A percentile compares a stretch with the other conserved stretches of the same genome.
phyloP scores from a whole-genome alignment of 2,329 filamentous ascomycete genomes.

The Aspergillus sp. region DNA sequence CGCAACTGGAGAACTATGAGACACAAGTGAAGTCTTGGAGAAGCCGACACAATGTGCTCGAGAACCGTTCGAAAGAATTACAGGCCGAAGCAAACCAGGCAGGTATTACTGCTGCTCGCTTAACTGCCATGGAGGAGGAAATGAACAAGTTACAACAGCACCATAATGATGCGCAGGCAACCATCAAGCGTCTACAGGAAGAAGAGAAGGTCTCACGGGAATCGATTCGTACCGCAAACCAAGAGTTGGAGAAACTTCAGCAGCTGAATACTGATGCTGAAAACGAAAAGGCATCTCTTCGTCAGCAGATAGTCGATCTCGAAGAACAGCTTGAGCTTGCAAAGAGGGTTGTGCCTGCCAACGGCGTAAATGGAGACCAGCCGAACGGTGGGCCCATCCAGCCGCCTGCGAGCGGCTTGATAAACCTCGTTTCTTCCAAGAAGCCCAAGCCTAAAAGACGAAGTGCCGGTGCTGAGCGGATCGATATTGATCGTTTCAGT shows the following conservation, averaged over 20 bases:
- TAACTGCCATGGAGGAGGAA: slow-evolving; percentile 90
- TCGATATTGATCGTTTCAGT: slow-evolving; percentile 87
- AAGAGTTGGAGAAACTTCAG: slow-evolving; percentile 78
- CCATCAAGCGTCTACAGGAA: slow-evolving; percentile 91
- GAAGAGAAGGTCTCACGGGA: slow-evolving; percentile 87
- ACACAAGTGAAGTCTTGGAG: slow-evolving; percentile 95
- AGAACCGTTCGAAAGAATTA: slow-evolving; percentile 87
- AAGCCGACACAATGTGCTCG: slow-evolving; percentile 83
- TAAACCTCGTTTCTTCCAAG: slow-evolving; percentile 96
- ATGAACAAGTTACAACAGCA: slow-evolving; percentile 87
- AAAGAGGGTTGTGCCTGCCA: slow-evolving; percentile 73
- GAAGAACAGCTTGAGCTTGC: slow-evolving; percentile 90
- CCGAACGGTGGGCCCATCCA: slow-evolving; percentile 63
- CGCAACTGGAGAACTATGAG: slow-evolving; percentile 94
- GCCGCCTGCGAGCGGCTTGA: slow-evolving; percentile 71
- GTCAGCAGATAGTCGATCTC: slow-evolving; percentile 84
- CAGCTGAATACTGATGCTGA: slow-evolving; percentile 75
- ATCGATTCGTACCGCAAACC: slow-evolving; percentile 73
- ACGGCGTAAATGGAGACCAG: slow-evolving; percentile 61
- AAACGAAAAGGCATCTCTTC: slow-evolving; percentile 79
- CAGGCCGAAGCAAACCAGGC: slow-evolving; percentile 97
- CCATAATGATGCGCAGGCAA: slow-evolving; percentile 86
- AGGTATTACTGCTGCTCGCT: slow-evolving; percentile 86
- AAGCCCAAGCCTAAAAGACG: slow-evolving; percentile 81
- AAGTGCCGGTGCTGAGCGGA: slow-evolving; percentile 83